Percentiles rank a stretch among this genome's conserved stretches.
Conservation (phyloP, 371 early-diverging fungal genomes). For the Rhizomucor miehei region DNA sequence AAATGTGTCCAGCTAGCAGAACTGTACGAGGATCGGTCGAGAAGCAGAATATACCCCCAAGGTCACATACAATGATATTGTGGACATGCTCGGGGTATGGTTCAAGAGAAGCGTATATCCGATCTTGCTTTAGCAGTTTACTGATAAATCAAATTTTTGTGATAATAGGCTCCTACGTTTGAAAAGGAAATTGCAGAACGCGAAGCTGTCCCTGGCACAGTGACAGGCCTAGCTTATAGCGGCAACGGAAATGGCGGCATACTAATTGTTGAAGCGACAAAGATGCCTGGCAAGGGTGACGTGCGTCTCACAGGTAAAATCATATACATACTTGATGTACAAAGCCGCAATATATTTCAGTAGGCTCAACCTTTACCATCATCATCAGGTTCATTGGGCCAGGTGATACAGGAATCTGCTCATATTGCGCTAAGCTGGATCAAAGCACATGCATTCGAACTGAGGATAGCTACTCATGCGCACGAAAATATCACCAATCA, state of each 20-base stretch:
- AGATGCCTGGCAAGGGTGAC: slow-evolving; percentile 71
- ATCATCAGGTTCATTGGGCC: slow-evolving; percentile 69
- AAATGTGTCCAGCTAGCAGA: slow-evolving; percentile 71
- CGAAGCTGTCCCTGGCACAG: slow-evolving; percentile 67
- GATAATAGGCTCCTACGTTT: slow-evolving; percentile 16
- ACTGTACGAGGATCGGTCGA: slow-evolving; percentile 16
- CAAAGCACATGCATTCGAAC: slow-evolving; percentile 59
- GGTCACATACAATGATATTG: slow-evolving; percentile 43
- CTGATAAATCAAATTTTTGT: not conserved
- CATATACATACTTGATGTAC: not conserved
- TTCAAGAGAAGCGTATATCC: not conserved
- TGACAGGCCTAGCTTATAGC: slow-evolving; percentile 83
- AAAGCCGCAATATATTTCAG: not conserved
- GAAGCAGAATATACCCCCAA: slow-evolving; percentile 22
- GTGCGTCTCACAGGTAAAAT: slow-evolving; percentile 59
- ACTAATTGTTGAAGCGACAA: slow-evolving; percentile 77
- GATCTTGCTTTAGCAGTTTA: not conserved
- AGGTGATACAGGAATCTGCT: slow-evolving; percentile 87
- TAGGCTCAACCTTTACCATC: too few species aligned
- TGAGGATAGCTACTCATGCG: slow-evolving; percentile 45
- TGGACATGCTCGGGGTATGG: slow-evolving; percentile 63
- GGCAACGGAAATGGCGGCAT: slow-evolving; percentile 72
- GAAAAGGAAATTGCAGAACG: slow-evolving; percentile 70
- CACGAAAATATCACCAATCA: slow-evolving; percentile 35
- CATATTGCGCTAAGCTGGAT: slow-evolving; percentile 81